These are phyloP conservation scores for Xenoacremonium recifei DNA, from an alignment of 2,329 filamentous ascomycete species.

Conservation along the genomic window DNA sequence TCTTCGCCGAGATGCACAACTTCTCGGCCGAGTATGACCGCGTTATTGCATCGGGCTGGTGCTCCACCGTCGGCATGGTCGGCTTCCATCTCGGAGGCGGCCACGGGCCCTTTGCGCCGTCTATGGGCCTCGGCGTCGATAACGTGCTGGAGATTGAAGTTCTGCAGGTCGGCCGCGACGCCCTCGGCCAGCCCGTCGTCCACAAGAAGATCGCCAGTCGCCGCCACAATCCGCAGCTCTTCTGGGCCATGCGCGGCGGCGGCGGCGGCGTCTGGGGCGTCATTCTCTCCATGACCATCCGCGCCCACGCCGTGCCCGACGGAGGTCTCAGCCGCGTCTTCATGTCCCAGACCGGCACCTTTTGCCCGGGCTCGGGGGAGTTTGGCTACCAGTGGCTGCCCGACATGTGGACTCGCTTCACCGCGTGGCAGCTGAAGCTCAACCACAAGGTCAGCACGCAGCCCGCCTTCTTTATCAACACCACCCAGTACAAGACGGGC, in stretches of 20 bases:
- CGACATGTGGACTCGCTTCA: conserved; percentile 12
- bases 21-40: conserved; percentile 5
- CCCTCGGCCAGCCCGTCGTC: conserved; percentile 6
- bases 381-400: conserved; percentile 13
- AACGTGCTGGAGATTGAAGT: conserved; percentile 12
- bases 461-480: conserved; percentile 7
- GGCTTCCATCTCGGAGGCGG: conserved; percentile 11
- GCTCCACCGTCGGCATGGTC: conserved; percentile 8
- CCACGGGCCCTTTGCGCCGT: conserved; percentile 7
- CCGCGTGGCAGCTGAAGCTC: conserved; percentile 10
- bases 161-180: conserved; percentile 7
- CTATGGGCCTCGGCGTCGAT: conserved; percentile 12
- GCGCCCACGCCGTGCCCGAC: conserved; percentile 36
- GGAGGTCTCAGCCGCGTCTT: conserved; percentile 12
- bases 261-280: conserved; percentile 50
- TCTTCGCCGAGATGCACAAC: conserved; percentile 7
- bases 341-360: conserved; percentile 7
- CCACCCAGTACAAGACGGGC: conserved; percentile 1
- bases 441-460: conserved; percentile 10
- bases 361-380: conserved; percentile 5
- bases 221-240: conserved; percentile 44
- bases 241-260: conserved; percentile 52
- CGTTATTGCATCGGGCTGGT: conserved; percentile 4
- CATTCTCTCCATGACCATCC: conserved; percentile 46
- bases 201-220: conserved; percentile 11